A percentile compares a stretch with the other conserved stretches of the same genome.
phyloP scores from a whole-genome alignment of 305 asterid genomes.

The Coffea humblotiana region DNA sequence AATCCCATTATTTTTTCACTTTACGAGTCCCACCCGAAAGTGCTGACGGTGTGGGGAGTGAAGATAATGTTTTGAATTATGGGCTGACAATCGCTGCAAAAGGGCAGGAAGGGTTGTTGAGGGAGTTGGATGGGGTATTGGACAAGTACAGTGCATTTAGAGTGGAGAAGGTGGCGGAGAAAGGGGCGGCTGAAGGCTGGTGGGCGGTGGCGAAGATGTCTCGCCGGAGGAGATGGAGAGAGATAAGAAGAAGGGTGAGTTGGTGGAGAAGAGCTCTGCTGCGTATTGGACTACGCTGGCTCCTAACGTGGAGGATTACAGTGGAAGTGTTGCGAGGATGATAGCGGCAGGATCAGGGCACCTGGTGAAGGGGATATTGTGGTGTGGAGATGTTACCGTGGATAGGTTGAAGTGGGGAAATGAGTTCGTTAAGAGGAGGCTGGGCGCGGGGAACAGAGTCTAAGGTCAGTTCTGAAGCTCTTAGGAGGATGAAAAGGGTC shows the following conservation, averaged over 20 bases:
- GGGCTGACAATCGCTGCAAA: conserved; percentile 74
- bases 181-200: conserved; percentile 52
- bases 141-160: conserved; percentile 58
- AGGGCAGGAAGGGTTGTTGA: conserved; percentile 57
- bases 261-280: conserved; percentile 73
- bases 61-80: conserved; percentile 51
- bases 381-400: conserved; percentile 83
- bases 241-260: conserved; percentile 40
- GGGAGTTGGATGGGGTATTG: conserved; percentile 55
- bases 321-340: conserved; percentile 57
- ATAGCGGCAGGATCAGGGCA: conserved; percentile 88
- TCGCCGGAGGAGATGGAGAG: conserved; percentile 63
- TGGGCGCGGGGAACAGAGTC: conserved; percentile 5
- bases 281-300: conserved; percentile 93
- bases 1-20: conserved; percentile 72
- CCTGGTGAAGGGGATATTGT: conserved; percentile 14
- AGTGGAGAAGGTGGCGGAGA: conserved; percentile 55
- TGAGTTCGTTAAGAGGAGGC: conserved; percentile 57
- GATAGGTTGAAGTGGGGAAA: conserved; percentile 85
- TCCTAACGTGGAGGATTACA: conserved; percentile 93
- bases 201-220: conserved; percentile 50
- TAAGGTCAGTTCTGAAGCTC: no score
- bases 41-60: conserved; percentile 24
- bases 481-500: no score
- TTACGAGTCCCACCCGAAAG: conserved; percentile 58